Evolutionary conservation across 2,329 filamentous ascomycete genomes (phyloP), one percentile per base, ranked within the genome.

Genomic region (Fusarium burgessii): DNA sequence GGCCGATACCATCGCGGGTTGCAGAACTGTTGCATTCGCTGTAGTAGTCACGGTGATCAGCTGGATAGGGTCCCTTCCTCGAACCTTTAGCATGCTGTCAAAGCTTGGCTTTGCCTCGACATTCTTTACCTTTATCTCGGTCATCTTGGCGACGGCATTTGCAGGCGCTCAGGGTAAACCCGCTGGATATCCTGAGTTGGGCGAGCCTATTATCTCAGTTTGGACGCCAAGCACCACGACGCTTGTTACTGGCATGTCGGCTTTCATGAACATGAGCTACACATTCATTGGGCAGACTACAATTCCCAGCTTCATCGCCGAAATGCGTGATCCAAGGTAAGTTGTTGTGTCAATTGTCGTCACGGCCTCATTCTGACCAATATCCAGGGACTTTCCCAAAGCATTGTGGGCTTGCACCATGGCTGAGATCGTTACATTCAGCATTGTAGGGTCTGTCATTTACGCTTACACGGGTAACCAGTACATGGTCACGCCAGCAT

Each of bases 271-370:
- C 81, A 97, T 98, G 78, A 93, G 91, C 81, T 97, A 97, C 79
- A 97, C 95, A 0, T 97, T 97, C 78, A 97, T 97, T 72, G 95
- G 95, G 0, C 95, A 98, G 78, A 97, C 97, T 75, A 97, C 94
- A 0, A 87, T 98, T 12, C 95, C 95, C 0, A 95, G 92, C 73
- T 98, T 98, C 83, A 97, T 98, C 70, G 94, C 95, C 5, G 95
- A 98, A 80, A 98, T 98, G 95, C 92, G 84, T 52, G 85, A 90
- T 42, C 88, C 88, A 0, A 78, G 80, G 83, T 84, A 76, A 51
- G 80, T 29, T 27, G n/a, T n/a, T 8, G 4, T 17, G 12, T 6
- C 13, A 29, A 18, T 45, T 1, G 18, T 7, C 9, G 6, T 8
- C 20, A 2, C 23, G 1, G 5, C 2, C 7, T 17, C 6, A 6